phyloP scores from a whole-genome alignment of 495 filamentous ascomycete species.

The Trichocladium antarcticum region DNA sequence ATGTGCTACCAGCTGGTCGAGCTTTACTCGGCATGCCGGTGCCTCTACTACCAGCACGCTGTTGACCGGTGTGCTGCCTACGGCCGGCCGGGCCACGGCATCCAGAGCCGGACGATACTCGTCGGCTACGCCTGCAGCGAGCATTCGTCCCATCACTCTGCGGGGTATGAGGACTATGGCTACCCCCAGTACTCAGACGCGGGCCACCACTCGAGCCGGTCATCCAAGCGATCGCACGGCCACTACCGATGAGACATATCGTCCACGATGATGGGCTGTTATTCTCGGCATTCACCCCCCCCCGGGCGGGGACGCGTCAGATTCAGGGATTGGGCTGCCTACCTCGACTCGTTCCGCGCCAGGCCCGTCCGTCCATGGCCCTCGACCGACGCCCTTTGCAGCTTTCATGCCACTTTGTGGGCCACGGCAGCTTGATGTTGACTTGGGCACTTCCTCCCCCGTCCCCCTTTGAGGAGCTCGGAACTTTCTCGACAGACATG shows the following conservation, averaged over 20 bases:
- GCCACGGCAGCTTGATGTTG: slow-evolving; percentile 37
- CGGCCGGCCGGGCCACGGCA: slow-evolving; percentile 54
- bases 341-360: slow-evolving; percentile 41
- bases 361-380: slow-evolving; percentile 29
- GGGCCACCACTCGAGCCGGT: slow-evolving; percentile 35
- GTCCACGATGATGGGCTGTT: slow-evolving; percentile 44
- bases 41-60: slow-evolving; percentile 73
- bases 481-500: neutral
- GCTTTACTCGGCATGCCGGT: slow-evolving; percentile 72
- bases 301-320: slow-evolving; percentile 35
- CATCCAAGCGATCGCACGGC: slow-evolving; percentile 32
- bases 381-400: slow-evolving; percentile 35
- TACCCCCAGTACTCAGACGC: slow-evolving; percentile 39
- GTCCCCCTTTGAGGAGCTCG: slow-evolving; percentile 3
- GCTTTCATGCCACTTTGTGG: slow-evolving; percentile 38
- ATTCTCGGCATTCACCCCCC: slow-evolving; percentile 36
- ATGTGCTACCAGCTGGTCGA: slow-evolving; percentile 75
- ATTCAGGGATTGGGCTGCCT: slow-evolving; percentile 36
- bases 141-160: slow-evolving; percentile 22
- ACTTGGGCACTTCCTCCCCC: slow-evolving; percentile 33
- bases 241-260: slow-evolving; percentile 41
- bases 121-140: slow-evolving; percentile 63
- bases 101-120: slow-evolving; percentile 66
- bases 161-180: slow-evolving; percentile 15
- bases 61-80: slow-evolving; percentile 66